Percentiles rank a stretch among this genome's conserved stretches.
Conservation (phyloP, 129 eudicot species). For the Flaveria trinervia region DNA sequence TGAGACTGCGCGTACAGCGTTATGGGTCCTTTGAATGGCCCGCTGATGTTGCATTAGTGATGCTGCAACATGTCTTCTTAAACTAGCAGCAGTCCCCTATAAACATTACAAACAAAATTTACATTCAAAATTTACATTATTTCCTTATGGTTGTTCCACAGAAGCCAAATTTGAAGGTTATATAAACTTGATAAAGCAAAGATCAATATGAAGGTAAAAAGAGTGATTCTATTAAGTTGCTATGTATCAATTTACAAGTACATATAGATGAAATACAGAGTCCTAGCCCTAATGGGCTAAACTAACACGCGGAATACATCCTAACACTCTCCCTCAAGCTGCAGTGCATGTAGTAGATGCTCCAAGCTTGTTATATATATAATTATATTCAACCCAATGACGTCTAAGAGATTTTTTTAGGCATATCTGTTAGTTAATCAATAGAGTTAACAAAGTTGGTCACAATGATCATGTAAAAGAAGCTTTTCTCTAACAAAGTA, state of each 20-base stretch:
- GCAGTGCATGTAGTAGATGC: too few relatives aligned
- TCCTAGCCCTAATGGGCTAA: background rate
- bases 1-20: conserved; percentile 66
- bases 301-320: background rate
- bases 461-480: too few relatives aligned
- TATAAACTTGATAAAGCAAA: too few relatives aligned
- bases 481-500: too few relatives aligned
- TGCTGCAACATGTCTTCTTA: conserved; percentile 88
- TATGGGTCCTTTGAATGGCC: conserved; percentile 52
- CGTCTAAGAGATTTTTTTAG: too few relatives aligned
- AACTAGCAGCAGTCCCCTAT: conserved; percentile 78
- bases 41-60: conserved; percentile 85
- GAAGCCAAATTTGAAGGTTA: background rate
- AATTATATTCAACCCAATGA: too few relatives aligned
- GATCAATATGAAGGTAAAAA: background rate
- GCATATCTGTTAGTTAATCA: too few relatives aligned
- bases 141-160: background rate
- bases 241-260: too few relatives aligned
- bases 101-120: conserved; percentile 33
- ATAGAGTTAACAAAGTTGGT: too few relatives aligned
- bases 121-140: conserved; percentile 21
- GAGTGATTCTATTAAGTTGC: background rate
- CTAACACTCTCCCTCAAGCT: background rate
- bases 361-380: too few relatives aligned
- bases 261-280: too few relatives aligned